Evolutionary conservation across 2,329 filamentous ascomycete species (phyloP), one percentile per base, ranked within the genome.

Genomic region (Exserohilum rostratum): DNA sequence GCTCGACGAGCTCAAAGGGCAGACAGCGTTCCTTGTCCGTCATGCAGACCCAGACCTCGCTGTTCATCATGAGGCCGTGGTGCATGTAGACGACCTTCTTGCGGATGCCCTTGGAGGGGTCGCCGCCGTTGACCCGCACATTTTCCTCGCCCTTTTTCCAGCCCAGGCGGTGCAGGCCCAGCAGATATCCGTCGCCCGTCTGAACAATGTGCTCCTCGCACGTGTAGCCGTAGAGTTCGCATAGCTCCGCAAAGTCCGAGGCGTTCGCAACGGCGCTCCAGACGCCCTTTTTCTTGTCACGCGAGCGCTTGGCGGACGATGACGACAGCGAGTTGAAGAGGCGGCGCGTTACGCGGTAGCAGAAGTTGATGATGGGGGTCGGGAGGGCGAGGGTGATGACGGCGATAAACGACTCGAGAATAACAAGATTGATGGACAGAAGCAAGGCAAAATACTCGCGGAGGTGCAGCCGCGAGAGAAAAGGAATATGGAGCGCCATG

Each of bases 41-140:
- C 71, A 93, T 79, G 70, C 91, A 96, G 7, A 98, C 91, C 95
- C 95, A 99, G 30, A 99, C 93, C 76, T 99, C 95, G 66, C 92
- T 96, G 77, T 97, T 98, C 95, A 99, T 99, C 70, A 99, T 84
- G 53, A 99, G 83, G 10, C 93, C 95, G 76, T 99, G 95, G 70
- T 99, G 95, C 60, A 99, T 80, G 74, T 98, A 99, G 6, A 95
- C 87, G 44, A 98, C 90, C 65, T 88, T 90, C 79, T 97, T 97
- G 76, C 83, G 84, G 25, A 90, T 65, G 13, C 70, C 69, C 42
- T 66, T 65, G 31, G 83, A 81, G 1, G 82, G 81, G 0, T 82
- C 79, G 0, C 89, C 89, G 46, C 82, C 80, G 71, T 97, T 97
- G 66, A 96, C 89, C 60, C 85, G 85, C 49, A 82, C 78, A n/a